Evolutionary conservation across 441 rosid species (phyloP).

Genomic region (Populus hybrid): DNA sequence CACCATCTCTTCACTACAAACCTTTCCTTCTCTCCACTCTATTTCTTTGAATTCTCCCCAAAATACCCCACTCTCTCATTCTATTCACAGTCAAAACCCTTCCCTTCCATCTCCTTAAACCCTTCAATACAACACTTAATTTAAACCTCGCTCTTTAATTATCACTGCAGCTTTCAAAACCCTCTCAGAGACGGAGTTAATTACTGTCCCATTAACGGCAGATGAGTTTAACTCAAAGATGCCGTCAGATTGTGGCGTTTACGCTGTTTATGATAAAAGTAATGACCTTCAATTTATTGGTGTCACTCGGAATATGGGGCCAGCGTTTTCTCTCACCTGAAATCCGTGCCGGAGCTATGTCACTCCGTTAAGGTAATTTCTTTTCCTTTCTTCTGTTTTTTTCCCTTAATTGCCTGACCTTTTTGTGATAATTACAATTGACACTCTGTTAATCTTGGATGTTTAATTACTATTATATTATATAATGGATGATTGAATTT

Average conservation of each 20-base stretch:
- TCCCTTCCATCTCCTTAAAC: background rate
- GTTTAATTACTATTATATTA: no score
- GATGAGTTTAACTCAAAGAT: slow-evolving; percentile 37
- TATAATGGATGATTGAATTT: background rate
- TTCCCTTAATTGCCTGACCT: background rate
- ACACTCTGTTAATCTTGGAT: background rate
- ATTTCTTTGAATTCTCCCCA: slow-evolving; percentile 27
- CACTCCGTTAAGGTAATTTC: slow-evolving; percentile 61
- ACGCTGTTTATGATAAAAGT: slow-evolving; percentile 66
- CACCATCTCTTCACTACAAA: slow-evolving; percentile 34
- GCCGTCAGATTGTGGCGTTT: slow-evolving; percentile 68
- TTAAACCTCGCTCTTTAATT: slow-evolving; percentile 35
- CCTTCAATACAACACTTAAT: slow-evolving; percentile 12
- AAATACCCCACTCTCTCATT: slow-evolving; percentile 17
- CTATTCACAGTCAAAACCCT: no score
- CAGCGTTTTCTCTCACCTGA: slow-evolving; percentile 60
- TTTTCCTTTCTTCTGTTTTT: background rate
- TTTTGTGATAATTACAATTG: background rate
- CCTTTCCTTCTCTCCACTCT: slow-evolving; percentile 38
- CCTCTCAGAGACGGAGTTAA: slow-evolving; percentile 49
- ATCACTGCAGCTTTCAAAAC: slow-evolving; percentile 46
- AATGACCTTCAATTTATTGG: slow-evolving; percentile 81
- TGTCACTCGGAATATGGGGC: slow-evolving; percentile 71
- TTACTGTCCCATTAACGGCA: slow-evolving; percentile 36
- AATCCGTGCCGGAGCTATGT: slow-evolving; percentile 72